Evolutionary conservation across 352 stramenopile species (phyloP), one percentile per base, ranked within the genome.

Genomic region (Globisporangium cederbergense): DNA sequence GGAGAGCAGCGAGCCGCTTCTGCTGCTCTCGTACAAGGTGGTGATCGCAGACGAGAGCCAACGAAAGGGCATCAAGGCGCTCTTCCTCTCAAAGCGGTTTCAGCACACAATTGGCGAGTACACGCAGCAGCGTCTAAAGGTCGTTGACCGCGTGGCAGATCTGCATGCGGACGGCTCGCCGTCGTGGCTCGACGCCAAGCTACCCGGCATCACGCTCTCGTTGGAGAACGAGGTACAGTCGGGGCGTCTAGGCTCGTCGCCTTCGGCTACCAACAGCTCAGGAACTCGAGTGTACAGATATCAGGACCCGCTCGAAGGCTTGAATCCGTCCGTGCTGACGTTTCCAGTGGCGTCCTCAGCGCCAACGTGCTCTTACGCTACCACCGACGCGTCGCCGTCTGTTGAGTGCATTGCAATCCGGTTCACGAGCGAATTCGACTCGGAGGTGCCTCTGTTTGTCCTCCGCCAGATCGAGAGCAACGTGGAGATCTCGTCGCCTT

Each of bases 21-120:
- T 62, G 0, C 10, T 64, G 22, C 22, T 77, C n/a, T 16, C 3
- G 9, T 72, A 62, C 51, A 42, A 54, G 9, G 60, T 72, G 3
- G 16, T 16, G 4, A n/a, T 77, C 13, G 16, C 60, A 34, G 56
- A 72, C 30, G 60, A 66, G 49, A 64, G n/a, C 3, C 71, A 77
- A 25, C 67, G 71, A 3, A 20, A 20, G 1, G 71, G 46, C n/a
- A 40, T 69, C n/a, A 49, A 9, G 14, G 4, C 8, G 3, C 58
- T 74, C 32, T 40, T 58, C n/a, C 22, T 38, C 20, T 70, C 63
- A 2, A 40, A 63, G 7, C 55, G 63, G 16, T 50, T 77, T 16
- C 32, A 52, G 9, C 36, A 13, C 20, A 62, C 60, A 25, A 11
- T 72, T 0, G 14, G 20, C 14, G 25, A 16, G 7, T 70, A 43